A percentile compares a stretch with the other conserved stretches of the same genome.
Evolutionary conservation across 352 stramenopile genomes (phyloP).

Genomic region (Phytophthora syringae): DNA sequence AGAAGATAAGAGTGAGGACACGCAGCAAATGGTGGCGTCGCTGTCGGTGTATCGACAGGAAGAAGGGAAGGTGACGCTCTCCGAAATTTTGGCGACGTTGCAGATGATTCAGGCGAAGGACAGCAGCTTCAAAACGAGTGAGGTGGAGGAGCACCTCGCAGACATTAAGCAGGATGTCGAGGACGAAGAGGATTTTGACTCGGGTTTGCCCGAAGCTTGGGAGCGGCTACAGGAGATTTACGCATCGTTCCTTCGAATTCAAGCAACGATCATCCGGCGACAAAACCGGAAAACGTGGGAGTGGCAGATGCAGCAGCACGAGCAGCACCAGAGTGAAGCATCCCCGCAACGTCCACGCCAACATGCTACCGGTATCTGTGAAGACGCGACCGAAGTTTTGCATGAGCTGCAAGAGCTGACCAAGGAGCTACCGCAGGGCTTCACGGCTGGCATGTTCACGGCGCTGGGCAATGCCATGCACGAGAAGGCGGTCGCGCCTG

Average conservation of each 20-base stretch:
- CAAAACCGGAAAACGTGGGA: conserved; percentile 25
- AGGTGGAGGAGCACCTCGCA: conserved; percentile 36
- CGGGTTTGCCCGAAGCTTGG: conserved; percentile 31
- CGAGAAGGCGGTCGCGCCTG: conserved; percentile 20
- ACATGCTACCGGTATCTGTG: conserved; percentile 27
- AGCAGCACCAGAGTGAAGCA: conserved; percentile 17
- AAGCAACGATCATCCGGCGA: conserved; percentile 40
- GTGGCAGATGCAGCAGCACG: conserved; percentile 25
- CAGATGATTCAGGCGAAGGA: conserved; percentile 44
- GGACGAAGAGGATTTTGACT: conserved; percentile 27
- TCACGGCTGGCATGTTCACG: conserved; percentile 70
- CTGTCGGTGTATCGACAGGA: conserved; percentile 21
- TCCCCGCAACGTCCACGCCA: conserved; percentile 18
- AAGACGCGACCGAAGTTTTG: conserved; percentile 38
- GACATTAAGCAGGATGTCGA: conserved; percentile 36
- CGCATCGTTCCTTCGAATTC: conserved; percentile 49
- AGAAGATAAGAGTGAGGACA: conserved; percentile 24
- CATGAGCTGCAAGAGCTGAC: conserved; percentile 44
- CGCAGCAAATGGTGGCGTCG: conserved; percentile 46
- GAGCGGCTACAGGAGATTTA: conserved; percentile 47
- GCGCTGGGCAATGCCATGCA: conserved; percentile 63
- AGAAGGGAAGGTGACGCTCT: conserved; percentile 36
- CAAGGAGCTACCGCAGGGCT: conserved; percentile 54
- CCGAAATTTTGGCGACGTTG: conserved; percentile 44
- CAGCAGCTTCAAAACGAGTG: conserved; percentile 28